Base-by-base conservation (phyloP, 192 early-diverging fungal genomes). In the Backusella psychrophila region DNA sequence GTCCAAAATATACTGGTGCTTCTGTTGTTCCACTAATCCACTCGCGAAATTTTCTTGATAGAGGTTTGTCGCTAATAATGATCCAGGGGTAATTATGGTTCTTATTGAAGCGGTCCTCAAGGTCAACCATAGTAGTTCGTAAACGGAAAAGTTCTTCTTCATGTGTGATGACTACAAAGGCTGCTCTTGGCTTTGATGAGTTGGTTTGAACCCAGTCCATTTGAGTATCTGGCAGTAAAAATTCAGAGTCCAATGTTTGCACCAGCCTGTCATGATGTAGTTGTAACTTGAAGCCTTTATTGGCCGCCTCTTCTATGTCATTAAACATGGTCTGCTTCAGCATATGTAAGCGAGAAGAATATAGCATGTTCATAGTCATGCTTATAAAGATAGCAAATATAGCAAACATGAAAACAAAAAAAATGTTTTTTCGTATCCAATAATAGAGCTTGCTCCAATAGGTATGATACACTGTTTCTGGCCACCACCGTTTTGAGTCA, bases 51-150 rank as follows among this genome's bases (percentile, higher is more conserved):
- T 81, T 12, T 86, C 77, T 1, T 85, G 86, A 75, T 95, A 70
- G 93, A 0, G 87, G 85, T 49, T 83, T 84, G 33, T 96, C 90
- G 81, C 95, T 96, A 41, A 97, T 81, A 73, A 96, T 94, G 49
- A 97, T 86, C 81, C 92, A 97, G 0, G 94, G 94, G 80, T 96
- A 97, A 68, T 90, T 83, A 82, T 90, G 91, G 34, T 85, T 80
- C 36, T 76, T 38, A 78, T 96, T 96, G 80, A 94, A 96, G 8
- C 93, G 86, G 69, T 91, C 87, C 78, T 96, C 93, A 33, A 96
- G 74, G 63, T 91, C 84, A 66, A 80, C 74, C 73, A 96, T 85
- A 0, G 93, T 83, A 6, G 78, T 56, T 5, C 83, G 76, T 67
- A 93, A 84, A 19, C 82, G 87, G n/a, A 85, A 71, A 53, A 93